Evolutionary conservation across 768 basidiomycete genomes (phyloP).

Genomic region (Lactarius pseudohatsudake): DNA sequence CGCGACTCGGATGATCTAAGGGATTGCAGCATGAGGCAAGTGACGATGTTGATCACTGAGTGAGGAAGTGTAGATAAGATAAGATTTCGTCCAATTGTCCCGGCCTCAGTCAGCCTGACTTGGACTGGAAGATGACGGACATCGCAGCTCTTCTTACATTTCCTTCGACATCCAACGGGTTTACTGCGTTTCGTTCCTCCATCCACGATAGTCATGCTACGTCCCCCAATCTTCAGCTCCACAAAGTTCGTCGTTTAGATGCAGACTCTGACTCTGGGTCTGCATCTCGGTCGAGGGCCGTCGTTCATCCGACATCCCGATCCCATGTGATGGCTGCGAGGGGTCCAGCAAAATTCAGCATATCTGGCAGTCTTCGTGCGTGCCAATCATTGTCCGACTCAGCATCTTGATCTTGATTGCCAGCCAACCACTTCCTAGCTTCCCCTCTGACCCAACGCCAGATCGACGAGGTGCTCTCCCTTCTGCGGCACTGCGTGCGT

Average conservation of each 20-base stretch:
- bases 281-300: constrained; percentile 50
- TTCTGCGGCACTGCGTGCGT: constrained; percentile 42
- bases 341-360: constrained; percentile 47
- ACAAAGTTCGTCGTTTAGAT: constrained; percentile 67
- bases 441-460: constrained; percentile 14
- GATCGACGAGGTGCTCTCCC: constrained; percentile 33
- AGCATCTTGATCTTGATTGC: background rate
- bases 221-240: constrained; percentile 54
- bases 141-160: constrained; percentile 25
- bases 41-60: background rate
- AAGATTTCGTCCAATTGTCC: background rate
- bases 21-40: constrained; percentile 8
- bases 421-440: constrained; percentile 24
- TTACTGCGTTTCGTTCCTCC: constrained; percentile 44
- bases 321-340: constrained; percentile 27
- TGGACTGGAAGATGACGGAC: constrained; percentile 19
- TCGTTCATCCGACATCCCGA: constrained; percentile 30
- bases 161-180: constrained; percentile 47
- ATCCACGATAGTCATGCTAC: constrained; percentile 40
- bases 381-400: background rate
- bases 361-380: constrained; percentile 44
- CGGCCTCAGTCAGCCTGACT: background rate
- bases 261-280: constrained; percentile 67
- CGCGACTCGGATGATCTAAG: background rate
- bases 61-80: constrained; percentile 16